Evolutionary conservation across 441 rosid genomes (phyloP).

Genomic region (Gossypium schwendimanii): DNA sequence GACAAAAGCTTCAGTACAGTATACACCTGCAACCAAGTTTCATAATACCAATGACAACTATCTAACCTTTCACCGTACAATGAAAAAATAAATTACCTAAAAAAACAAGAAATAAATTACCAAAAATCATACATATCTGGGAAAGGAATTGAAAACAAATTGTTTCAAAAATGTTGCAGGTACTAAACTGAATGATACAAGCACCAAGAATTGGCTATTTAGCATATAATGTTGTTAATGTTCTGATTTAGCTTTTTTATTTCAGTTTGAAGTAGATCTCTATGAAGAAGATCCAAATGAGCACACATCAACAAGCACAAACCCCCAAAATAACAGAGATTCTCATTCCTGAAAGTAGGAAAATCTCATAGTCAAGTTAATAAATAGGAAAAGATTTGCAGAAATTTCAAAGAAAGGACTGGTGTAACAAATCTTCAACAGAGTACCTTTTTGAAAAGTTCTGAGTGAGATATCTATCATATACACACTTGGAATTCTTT

Average conservation of each 20-base stretch:
- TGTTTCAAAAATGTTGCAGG: not conserved
- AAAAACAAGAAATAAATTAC: not conserved
- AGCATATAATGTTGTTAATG: not conserved
- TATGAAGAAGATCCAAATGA: not conserved
- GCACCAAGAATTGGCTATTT: not conserved
- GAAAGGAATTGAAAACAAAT: not conserved
- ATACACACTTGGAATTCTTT: conserved; percentile 34
- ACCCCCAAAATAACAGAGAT: not conserved
- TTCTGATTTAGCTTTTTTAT: not conserved
- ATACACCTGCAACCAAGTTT: not conserved
- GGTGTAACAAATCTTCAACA: not conserved
- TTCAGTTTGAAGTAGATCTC: not conserved
- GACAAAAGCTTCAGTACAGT: not conserved
- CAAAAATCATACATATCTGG: not conserved
- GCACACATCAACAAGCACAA: not conserved
- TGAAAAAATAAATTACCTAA: not conserved
- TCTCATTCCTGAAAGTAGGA: not conserved
- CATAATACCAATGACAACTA: not conserved
- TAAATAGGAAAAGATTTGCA: not conserved
- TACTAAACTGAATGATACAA: not conserved
- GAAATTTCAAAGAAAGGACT: not conserved
- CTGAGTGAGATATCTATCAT: conserved; percentile 28
- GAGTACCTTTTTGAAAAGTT: conserved; percentile 39
- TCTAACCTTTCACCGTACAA: not conserved
- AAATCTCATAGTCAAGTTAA: not conserved